Conservation (phyloP, 495 filamentous ascomycete genomes). For the Hypoxylon lienhwacheense region DNA sequence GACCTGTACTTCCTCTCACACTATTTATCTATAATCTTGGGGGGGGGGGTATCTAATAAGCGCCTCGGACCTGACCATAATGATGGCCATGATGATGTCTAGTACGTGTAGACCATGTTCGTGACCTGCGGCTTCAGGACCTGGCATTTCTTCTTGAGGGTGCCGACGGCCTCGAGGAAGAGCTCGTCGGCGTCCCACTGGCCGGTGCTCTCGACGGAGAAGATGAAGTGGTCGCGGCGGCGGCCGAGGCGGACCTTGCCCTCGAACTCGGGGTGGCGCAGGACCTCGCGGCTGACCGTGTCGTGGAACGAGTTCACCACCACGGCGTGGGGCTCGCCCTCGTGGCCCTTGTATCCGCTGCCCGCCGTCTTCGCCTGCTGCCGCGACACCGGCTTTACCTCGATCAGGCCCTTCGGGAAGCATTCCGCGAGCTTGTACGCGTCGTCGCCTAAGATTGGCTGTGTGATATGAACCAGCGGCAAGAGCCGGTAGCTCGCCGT, state of each 20-base stretch:
- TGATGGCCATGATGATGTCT: no score
- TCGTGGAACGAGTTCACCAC: constrained; percentile 82
- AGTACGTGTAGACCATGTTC: constrained; percentile 48
- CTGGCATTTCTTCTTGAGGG: constrained; percentile 73
- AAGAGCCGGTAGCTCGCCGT: constrained; percentile 90
- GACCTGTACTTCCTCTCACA: no score
- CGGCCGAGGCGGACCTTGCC: constrained; percentile 92
- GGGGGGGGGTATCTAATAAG: no score
- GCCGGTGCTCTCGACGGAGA: constrained; percentile 89
- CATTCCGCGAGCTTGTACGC: constrained; percentile 88
- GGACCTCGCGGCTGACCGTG: constrained; percentile 88
- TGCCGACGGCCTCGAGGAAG: constrained; percentile 83
- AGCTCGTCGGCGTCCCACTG: constrained; percentile 89
- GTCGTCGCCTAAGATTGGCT: constrained; percentile 81
- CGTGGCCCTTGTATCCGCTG: constrained; percentile 71
- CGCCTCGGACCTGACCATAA: no score
- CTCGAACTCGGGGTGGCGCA: constrained; percentile 91
- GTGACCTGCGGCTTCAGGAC: constrained; percentile 49
- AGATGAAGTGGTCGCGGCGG: constrained; percentile 94
- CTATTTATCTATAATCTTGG: no score
- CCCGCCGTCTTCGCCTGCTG: constrained; percentile 63
- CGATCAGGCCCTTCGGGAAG: constrained; percentile 90
- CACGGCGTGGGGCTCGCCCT: constrained; percentile 78
- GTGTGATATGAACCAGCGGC: constrained; percentile 77
- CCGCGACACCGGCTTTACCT: constrained; percentile 67